phyloP scores from a whole-genome alignment of 768 basidiomycete species.

The Termitomyces sp. region DNA sequence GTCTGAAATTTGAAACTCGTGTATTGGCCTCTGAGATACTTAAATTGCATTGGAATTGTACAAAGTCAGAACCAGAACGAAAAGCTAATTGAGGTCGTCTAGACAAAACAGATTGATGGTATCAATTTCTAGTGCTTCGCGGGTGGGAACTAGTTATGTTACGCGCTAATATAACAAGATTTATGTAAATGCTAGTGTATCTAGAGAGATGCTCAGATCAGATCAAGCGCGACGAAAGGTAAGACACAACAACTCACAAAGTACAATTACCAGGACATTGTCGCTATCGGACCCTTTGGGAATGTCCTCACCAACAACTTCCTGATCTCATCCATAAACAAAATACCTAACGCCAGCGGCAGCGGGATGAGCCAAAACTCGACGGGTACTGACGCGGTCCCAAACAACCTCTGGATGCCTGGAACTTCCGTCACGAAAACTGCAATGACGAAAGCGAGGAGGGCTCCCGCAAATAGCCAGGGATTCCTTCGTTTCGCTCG shows the following conservation, averaged over 20 bases:
- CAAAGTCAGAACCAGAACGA: no score
- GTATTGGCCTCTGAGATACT: no score
- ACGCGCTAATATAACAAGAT: no score
- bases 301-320: constrained; percentile 34
- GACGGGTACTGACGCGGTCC: constrained; percentile 37
- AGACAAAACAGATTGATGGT: no score
- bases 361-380: constrained; percentile 50
- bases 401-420: constrained; percentile 40
- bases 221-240: neutral
- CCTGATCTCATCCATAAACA: constrained; percentile 40
- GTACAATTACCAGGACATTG: constrained; percentile 15
- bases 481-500: constrained; percentile 46
- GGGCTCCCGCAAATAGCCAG: constrained; percentile 17
- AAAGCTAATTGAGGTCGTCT: no score
- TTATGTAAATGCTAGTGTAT: neutral
- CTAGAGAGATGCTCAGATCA: neutral
- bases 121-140: no score
- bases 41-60: neutral
- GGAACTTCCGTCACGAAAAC: constrained; percentile 41
- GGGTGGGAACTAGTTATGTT: no score
- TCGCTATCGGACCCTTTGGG: constrained; percentile 17
- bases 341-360: constrained; percentile 35
- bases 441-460: constrained; percentile 30
- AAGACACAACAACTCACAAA: neutral
- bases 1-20: neutral